Evolutionary conservation across 1,284 basidiomycete genomes (phyloP).

Genomic region (Cryptococcus sp.): DNA sequence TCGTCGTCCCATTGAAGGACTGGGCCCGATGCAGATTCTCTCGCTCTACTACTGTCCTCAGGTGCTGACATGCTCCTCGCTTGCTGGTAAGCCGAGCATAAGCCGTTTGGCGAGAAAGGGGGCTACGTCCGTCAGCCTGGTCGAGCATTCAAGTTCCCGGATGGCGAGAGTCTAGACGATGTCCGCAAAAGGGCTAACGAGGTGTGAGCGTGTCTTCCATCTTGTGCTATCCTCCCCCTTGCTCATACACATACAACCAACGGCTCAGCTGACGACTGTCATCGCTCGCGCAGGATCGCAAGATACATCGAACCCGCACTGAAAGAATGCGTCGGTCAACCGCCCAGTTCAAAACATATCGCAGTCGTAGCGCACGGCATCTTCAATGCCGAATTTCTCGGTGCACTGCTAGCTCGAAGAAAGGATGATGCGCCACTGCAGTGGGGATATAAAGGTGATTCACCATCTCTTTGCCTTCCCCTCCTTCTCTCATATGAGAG

Average conservation of each 20-base stretch:
- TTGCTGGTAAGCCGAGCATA: constrained; percentile 33
- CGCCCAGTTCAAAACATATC: constrained; percentile 33
- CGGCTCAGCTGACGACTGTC: background rate
- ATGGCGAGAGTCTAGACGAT: constrained; percentile 51
- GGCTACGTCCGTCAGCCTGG: constrained; percentile 43
- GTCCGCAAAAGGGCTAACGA: constrained; percentile 48
- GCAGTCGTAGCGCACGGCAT: constrained; percentile 54
- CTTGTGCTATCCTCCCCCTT: background rate
- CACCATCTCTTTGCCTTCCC: no score
- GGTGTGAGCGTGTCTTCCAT: constrained; percentile 39
- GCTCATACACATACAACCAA: background rate
- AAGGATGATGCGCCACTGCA: constrained; percentile 42
- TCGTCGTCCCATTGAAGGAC: constrained; percentile 9
- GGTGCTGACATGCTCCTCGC: background rate
- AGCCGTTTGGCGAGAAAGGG: constrained; percentile 43
- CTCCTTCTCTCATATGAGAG: background rate
- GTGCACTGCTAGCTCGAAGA: constrained; percentile 46
- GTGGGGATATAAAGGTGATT: constrained; percentile 50
- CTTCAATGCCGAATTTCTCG: constrained; percentile 53
- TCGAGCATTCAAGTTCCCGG: constrained; percentile 41
- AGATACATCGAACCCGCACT: constrained; percentile 48
- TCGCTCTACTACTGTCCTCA: background rate
- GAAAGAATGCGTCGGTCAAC: constrained; percentile 28
- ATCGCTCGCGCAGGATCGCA: constrained; percentile 28
- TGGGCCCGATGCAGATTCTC: background rate